Conservation (phyloP, 805 yeast genomes). For the Wickerhamia fluorescens region DNA sequence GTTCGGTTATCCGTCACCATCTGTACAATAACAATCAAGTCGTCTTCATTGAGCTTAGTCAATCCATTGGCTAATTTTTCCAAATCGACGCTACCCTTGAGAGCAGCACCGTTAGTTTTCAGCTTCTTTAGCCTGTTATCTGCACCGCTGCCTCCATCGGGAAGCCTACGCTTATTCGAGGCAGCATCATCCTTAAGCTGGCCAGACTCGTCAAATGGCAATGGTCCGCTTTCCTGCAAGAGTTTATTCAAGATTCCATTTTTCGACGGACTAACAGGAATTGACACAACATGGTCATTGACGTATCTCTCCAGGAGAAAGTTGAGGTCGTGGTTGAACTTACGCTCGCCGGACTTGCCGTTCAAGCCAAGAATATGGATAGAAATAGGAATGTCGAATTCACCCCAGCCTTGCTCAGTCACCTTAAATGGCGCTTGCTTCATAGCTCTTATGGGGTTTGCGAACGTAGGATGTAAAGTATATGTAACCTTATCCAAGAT, state of each 20-base stretch:
- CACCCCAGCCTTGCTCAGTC: conserved; percentile 98
- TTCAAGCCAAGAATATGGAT: conserved; percentile 52
- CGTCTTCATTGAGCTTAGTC: conserved; percentile 86
- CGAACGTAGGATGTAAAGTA: conserved; percentile 90
- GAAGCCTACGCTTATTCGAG: conserved; percentile 10
- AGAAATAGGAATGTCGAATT: conserved; percentile 80
- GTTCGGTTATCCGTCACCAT: conserved; percentile 96
- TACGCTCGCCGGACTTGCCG: conserved; percentile 86
- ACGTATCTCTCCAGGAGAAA: conserved; percentile 71
- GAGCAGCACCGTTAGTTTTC: conserved; percentile 42
- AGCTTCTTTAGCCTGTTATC: conserved; percentile 38
- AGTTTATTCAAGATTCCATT: conserved; percentile 60
- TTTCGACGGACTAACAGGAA: conserved; percentile 58
- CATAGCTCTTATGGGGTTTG: conserved; percentile 75
- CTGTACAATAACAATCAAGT: conserved; percentile 88
- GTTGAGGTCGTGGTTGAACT: conserved; percentile 82
- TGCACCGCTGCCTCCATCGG: conserved; percentile 9
- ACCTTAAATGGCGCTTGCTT: conserved; percentile 81
- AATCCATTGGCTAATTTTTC: conserved; percentile 87
- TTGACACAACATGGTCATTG: conserved; percentile 67
- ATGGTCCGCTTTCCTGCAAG: conserved; percentile 75
- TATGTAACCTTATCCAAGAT: conserved; percentile 90
- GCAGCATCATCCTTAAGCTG: conserved; percentile 12
- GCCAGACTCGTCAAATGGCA: conserved; percentile 47
- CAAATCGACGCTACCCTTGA: conserved; percentile 74